Percentiles rank a stretch among this genome's conserved stretches.
Evolutionary conservation across 495 filamentous ascomycete species (phyloP).

Genomic region (Lasiosphaeriaceae sp.): DNA sequence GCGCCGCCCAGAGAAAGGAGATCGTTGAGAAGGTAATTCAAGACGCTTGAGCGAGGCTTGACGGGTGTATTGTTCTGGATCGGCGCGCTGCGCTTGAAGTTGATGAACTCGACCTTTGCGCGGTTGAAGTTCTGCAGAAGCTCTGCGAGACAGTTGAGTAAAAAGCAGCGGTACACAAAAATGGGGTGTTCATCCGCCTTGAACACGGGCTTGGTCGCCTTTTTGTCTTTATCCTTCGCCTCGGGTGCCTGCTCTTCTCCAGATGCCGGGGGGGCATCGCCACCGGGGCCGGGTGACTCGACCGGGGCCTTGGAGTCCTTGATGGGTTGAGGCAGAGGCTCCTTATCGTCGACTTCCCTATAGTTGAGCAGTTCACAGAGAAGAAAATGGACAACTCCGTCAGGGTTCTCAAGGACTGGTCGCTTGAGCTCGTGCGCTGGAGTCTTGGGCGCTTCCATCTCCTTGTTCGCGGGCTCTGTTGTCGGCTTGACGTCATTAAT

Average conservation of each 20-base stretch:
- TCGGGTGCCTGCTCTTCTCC: slow-evolving; percentile 22
- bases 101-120: slow-evolving; percentile 97
- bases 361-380: slow-evolving; percentile 92
- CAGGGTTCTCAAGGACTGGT: slow-evolving; percentile 86
- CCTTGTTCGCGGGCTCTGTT: slow-evolving; percentile 49
- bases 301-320: slow-evolving; percentile 47
- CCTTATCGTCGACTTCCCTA: slow-evolving; percentile 83
- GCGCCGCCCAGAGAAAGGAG: slow-evolving; percentile 77
- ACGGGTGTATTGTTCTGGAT: slow-evolving; percentile 77
- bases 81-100: slow-evolving; percentile 87
- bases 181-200: slow-evolving; percentile 92
- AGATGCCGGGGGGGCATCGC: slow-evolving; percentile 21
- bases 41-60: slow-evolving; percentile 85
- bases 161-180: slow-evolving; percentile 92
- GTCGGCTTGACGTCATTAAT: slow-evolving; percentile 51
- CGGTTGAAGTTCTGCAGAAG: slow-evolving; percentile 90
- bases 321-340: slow-evolving; percentile 38
- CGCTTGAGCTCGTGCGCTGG: slow-evolving; percentile 63
- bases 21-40: slow-evolving; percentile 88
- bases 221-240: slow-evolving; percentile 52
- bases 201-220: slow-evolving; percentile 71
- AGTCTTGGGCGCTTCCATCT: slow-evolving; percentile 59
- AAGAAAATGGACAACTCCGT: slow-evolving; percentile 93
- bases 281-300: slow-evolving; percentile 13
- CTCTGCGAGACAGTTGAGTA: slow-evolving; percentile 89